Evolutionary conservation across 805 yeast genomes (phyloP).

Genomic region (Candida sanyiensis): DNA sequence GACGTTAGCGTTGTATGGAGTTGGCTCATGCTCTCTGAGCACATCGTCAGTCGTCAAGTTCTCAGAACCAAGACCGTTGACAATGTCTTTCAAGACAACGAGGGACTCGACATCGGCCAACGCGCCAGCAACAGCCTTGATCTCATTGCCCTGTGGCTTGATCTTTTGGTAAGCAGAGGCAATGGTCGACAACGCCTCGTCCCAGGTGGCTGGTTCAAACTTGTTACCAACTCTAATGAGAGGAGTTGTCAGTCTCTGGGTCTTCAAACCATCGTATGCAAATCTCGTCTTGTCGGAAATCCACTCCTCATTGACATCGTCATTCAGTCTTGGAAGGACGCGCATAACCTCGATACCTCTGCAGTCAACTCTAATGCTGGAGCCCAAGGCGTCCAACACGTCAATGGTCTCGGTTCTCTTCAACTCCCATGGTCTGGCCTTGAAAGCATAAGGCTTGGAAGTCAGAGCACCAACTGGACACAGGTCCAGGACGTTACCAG

Average conservation of each 20-base stretch:
- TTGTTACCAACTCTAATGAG: conserved; percentile 62
- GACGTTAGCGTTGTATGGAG: conserved; percentile 63
- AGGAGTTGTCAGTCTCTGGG: conserved; percentile 81
- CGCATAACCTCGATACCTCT: conserved; percentile 86
- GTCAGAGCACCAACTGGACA: conserved; percentile 94
- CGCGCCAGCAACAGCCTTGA: conserved; percentile 80
- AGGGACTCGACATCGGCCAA: conserved; percentile 76
- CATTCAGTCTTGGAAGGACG: conserved; percentile 79
- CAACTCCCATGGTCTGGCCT: conserved; percentile 90
- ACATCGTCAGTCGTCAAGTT: conserved; percentile 69
- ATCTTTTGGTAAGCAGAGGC: conserved; percentile 53
- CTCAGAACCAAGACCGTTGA: conserved; percentile 74
- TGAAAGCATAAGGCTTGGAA: conserved; percentile 86
- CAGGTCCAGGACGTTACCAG: conserved; percentile 81
- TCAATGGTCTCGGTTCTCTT: conserved; percentile 84
- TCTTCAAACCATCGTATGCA: conserved; percentile 79
- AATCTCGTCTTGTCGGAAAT: conserved; percentile 82
- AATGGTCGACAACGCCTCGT: conserved; percentile 69
- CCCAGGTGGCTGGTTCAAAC: conserved; percentile 79
- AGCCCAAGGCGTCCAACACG: conserved; percentile 78
- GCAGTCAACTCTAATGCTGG: conserved; percentile 78
- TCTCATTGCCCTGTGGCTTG: conserved; percentile 59
- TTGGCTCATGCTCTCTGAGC: conserved; percentile 37
- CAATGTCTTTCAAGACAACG: conserved; percentile 75
- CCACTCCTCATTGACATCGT: conserved; percentile 89